Percentiles rank a stretch among this genome's conserved stretches.
These are phyloP conservation scores for Arachnomyces sp. DNA, from an alignment of 2,329 filamentous ascomycete genomes.

Conservation along the genomic window DNA sequence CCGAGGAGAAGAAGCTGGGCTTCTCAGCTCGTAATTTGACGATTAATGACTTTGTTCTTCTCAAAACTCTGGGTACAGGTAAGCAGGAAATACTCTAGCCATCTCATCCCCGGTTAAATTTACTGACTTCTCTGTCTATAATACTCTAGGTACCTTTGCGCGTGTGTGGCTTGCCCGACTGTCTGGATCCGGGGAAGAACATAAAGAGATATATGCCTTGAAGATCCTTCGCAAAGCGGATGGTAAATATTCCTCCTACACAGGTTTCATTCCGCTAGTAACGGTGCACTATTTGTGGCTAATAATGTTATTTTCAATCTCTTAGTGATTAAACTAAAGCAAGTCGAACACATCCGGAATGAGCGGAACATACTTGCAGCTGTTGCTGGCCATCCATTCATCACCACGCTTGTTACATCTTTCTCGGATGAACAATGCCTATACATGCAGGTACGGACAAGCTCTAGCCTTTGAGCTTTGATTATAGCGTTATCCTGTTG, in stretches of 20 bases:
- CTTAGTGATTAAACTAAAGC: constrained; percentile 53
- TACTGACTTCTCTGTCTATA: constrained; percentile 11
- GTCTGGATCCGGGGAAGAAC: constrained; percentile 28
- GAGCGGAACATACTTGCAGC: constrained; percentile 57
- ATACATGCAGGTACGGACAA: constrained; percentile 42
- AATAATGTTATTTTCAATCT: constrained; percentile 1
- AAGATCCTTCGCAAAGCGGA: constrained; percentile 46
- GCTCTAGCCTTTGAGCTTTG: neutral
- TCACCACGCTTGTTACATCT: constrained; percentile 56
- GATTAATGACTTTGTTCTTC: constrained; percentile 38
- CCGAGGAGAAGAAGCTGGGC: constrained; percentile 31
- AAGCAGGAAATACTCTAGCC: constrained; percentile 6
- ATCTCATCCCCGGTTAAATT: constrained; percentile 3
- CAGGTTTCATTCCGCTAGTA: constrained; percentile 8
- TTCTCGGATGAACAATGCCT: constrained; percentile 57
- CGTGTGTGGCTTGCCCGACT: constrained; percentile 43
- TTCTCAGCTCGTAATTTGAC: constrained; percentile 30
- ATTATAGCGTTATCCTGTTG: neutral
- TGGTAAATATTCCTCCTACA: constrained; percentile 25
- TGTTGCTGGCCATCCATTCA: constrained; percentile 59
- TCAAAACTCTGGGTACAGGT: constrained; percentile 46
- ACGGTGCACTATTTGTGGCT: constrained; percentile 3
- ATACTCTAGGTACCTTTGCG: constrained; percentile 42
- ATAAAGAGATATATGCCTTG: constrained; percentile 40
- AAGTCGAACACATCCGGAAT: constrained; percentile 62